Evolutionary conservation across 1,284 basidiomycete genomes (phyloP).

Genomic region (Cutaneotrichosporon dermatis): DNA sequence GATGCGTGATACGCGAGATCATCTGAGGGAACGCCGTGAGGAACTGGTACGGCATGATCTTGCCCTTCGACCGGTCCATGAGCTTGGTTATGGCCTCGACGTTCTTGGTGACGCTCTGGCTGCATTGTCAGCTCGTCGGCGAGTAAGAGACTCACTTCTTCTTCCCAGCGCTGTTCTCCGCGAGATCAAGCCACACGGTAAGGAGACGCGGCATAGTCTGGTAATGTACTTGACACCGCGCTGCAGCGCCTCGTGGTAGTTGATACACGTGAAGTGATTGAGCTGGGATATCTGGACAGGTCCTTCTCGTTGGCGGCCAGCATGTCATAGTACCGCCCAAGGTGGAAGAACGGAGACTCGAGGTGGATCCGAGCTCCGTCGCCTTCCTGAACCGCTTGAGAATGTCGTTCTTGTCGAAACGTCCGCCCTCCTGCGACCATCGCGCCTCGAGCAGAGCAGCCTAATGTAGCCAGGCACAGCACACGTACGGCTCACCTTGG

Average conservation of each 20-base stretch:
- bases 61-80: conserved; percentile 59
- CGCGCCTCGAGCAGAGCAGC: conserved; percentile 81
- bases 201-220: conserved; percentile 91
- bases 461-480: conserved; percentile 50
- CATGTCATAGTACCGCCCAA: conserved; percentile 80
- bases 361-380: conserved; percentile 59
- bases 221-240: conserved; percentile 94
- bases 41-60: conserved; percentile 76
- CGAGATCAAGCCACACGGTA: conserved; percentile 92
- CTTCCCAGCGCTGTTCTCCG: conserved; percentile 55
- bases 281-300: conserved; percentile 7
- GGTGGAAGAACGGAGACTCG: conserved; percentile 79
- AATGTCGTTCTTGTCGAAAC: conserved; percentile 66
- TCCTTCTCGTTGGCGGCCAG: conserved; percentile 17
- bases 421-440: conserved; percentile 87
- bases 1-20: conserved; percentile 86
- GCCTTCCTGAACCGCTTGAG: conserved; percentile 60
- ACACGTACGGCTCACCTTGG: conserved; percentile 59
- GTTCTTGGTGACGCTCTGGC: background rate
- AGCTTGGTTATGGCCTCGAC: conserved; percentile 53
- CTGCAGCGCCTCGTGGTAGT: conserved; percentile 70
- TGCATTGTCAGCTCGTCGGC: conserved; percentile 7
- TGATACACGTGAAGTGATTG: conserved; percentile 53
- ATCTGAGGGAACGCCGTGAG: conserved; percentile 95
- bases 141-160: conserved; percentile 23